Conservation (phyloP, 2,329 filamentous ascomycete genomes). For the Helicocarpus griseus region DNA sequence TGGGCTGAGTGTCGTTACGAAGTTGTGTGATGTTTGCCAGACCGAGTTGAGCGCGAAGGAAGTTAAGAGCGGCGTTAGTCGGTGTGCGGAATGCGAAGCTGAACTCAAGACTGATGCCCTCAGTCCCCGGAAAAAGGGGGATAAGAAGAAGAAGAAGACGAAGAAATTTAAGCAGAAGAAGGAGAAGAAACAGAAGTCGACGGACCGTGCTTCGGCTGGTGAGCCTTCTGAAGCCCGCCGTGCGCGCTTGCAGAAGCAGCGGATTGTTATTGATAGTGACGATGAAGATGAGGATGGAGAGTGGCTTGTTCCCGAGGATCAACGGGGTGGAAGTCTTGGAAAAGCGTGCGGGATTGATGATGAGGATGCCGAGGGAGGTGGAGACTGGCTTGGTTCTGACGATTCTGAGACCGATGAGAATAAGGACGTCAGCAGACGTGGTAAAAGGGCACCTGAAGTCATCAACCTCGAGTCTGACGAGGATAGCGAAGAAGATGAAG, state of each 20-base stretch:
- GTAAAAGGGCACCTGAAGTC: constrained; percentile 26
- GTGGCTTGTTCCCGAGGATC: constrained; percentile 66
- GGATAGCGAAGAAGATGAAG: constrained; percentile 16
- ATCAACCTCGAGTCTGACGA: constrained; percentile 17
- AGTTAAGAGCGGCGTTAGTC: constrained; percentile 41
- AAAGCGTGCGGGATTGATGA: constrained; percentile 78
- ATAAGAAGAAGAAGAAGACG: constrained; percentile 32
- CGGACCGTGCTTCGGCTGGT: constrained; percentile 16
- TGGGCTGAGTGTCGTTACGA: constrained; percentile 66
- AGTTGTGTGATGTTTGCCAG: constrained; percentile 77
- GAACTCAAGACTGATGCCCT: constrained; percentile 56
- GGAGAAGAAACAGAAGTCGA: constrained; percentile 40
- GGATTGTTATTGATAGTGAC: constrained; percentile 41
- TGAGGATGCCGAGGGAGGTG: constrained; percentile 78
- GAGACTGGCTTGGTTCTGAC: constrained; percentile 64
- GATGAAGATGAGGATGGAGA: constrained; percentile 58
- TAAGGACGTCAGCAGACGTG: constrained; percentile 8
- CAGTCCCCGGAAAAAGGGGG: constrained; percentile 21
- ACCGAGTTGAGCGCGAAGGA: constrained; percentile 53
- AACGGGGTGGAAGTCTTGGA: constrained; percentile 56
- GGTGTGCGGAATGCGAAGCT: constrained; percentile 64
- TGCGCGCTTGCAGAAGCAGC: constrained; percentile 26
- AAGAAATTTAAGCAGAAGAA: constrained; percentile 28
- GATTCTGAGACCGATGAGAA: constrained; percentile 49
- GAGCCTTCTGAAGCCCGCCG: constrained; percentile 13